Evolutionary conservation across 1,139 yeast genomes (phyloP), one percentile per base, ranked within the genome.

Genomic region (Magnusiomyces magnusii): DNA sequence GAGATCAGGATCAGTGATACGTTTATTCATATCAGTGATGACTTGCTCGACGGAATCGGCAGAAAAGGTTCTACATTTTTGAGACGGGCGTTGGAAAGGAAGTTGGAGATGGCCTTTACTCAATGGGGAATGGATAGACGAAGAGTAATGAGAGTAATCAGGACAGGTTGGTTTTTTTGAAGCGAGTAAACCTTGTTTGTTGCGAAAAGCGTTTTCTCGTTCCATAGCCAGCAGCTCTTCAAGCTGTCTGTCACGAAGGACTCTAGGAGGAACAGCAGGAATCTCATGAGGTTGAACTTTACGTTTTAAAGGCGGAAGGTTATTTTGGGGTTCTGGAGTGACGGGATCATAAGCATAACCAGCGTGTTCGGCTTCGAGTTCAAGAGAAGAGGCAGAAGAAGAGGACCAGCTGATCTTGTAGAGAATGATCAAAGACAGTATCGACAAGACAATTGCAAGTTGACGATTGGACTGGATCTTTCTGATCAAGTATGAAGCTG

Each of bases 61-160:
- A 1, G 63, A 66, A 68, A 88, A 90, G 0, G 96, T 90, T 17
- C 97, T 80, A 69, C 97, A 91, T 54, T 78, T 71, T 9, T 75
- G 75, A 0, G 81, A 76, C 1, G 97, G 97, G 64, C 97, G 76
- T 84, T 89, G 93, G 65, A 69, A 87, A 0, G 96, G 90, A 61
- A 84, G 76, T 54, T 73, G 67, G 56, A 80, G 63, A 3, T 72
- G 67, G 10, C 78, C 78, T 15, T 62, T 58, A 27, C 71, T 64
- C 49, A 64, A 60, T 3, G 77, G 77, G 13, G 61, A 61, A 54
- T 74, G 76, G 10, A 68, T 65, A 24, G 58, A 54, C 17, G 66
- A 59, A 1, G 81, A 70, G 61, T 76, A 79, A 3, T 65, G 63
- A 23, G 72, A 71, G 63, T 78, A 79, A 51, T 71, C 73, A 0